phyloP scores from a whole-genome alignment of 2,329 filamentous ascomycete genomes.

The Macrophomina pseudophaseolina region DNA sequence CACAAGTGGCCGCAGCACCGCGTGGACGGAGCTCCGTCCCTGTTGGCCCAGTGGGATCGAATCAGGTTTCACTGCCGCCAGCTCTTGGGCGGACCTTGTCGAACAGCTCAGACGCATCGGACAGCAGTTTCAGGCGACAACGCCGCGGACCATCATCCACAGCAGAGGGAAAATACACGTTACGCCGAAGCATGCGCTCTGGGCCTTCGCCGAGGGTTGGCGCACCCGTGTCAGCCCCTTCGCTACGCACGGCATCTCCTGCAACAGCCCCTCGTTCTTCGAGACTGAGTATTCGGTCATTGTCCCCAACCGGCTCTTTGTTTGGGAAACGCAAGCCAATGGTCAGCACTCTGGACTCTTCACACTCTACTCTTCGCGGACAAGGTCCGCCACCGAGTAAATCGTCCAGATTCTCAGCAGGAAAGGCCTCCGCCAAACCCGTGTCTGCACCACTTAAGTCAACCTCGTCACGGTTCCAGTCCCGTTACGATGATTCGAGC shows the following conservation, averaged over 20 bases:
- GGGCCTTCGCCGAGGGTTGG: constrained; percentile 47
- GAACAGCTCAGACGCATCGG: constrained; percentile 54
- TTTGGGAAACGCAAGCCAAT: constrained; percentile 41
- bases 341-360: constrained; percentile 29
- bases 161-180: constrained; percentile 59
- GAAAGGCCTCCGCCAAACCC: neutral
- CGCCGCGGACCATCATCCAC: constrained; percentile 48
- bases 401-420: neutral
- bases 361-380: neutral
- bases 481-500: constrained; percentile 73
- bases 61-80: constrained; percentile 37
- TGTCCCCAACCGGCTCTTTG: constrained; percentile 68
- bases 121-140: constrained; percentile 78
- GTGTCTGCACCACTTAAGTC: neutral
- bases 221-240: constrained; percentile 47
- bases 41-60: constrained; percentile 28
- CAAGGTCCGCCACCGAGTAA: neutral
- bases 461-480: constrained; percentile 35
- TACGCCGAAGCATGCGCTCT: constrained; percentile 75
- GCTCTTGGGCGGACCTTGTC: constrained; percentile 32
- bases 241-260: constrained; percentile 33
- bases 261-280: constrained; percentile 44
- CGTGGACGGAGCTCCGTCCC: constrained; percentile 35
- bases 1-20: constrained; percentile 28
- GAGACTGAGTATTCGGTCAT: constrained; percentile 71